Conservation (phyloP, 257 asterid genomes). For the Echites panduratus region DNA sequence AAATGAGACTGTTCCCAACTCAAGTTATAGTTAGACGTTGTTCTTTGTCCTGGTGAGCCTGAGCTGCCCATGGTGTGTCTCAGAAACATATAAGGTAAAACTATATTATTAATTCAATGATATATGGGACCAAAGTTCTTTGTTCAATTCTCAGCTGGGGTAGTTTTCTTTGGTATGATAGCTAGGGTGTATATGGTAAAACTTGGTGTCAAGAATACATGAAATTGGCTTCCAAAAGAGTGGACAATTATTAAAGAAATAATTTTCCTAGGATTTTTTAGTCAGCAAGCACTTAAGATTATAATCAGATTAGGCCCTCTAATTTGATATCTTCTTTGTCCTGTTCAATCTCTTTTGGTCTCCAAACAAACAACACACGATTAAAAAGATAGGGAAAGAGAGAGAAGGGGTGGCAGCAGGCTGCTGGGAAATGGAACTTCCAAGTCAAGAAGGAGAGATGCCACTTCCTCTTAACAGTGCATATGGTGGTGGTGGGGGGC, state of each 20-base stretch:
- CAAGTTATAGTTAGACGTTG: conserved; percentile 6
- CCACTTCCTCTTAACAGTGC: conserved; percentile 72
- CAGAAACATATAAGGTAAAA: neutral
- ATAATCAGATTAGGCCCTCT: conserved; percentile 24
- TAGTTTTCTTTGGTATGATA: neutral
- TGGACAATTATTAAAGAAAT: conserved; percentile 22
- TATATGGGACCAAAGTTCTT: conserved; percentile 13
- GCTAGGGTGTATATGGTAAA: neutral
- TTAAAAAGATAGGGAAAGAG: neutral
- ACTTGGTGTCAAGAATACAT: conserved; percentile 11
- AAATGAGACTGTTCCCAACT: conserved; percentile 6
- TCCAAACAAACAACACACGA: conserved; percentile 43
- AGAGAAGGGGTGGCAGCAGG: neutral
- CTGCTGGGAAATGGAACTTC: conserved; percentile 27
- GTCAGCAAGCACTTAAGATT: conserved; percentile 20
- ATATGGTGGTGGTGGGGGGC: conserved; percentile 46
- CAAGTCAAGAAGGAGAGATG: conserved; percentile 52
- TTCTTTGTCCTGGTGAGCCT: neutral
- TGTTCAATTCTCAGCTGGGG: conserved; percentile 1
- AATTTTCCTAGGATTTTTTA: conserved; percentile 14
- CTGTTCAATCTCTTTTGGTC: conserved; percentile 50
- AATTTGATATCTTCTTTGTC: conserved; percentile 22
- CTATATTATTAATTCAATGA: conserved; percentile 10
- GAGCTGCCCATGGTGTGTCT: neutral
- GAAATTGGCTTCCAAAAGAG: conserved; percentile 33